Evolutionary conservation across 331 rosid genomes (phyloP), one percentile per base, ranked within the genome.

Genomic region (Cydonia oblonga): DNA sequence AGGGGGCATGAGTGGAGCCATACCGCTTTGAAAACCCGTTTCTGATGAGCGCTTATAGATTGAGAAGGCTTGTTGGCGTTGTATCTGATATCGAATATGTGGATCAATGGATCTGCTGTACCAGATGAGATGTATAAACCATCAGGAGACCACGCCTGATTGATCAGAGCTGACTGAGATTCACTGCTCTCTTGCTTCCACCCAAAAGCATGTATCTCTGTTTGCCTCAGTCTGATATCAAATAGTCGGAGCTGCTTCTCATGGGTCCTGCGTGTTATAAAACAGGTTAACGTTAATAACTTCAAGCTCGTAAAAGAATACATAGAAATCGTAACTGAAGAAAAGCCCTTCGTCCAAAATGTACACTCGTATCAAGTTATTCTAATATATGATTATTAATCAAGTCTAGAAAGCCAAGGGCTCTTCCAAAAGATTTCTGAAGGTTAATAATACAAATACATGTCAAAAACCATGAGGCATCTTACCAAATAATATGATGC

Each of bases 141-240:
- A 72, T 93, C 97, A 29, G 97, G 97, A 71, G 98, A 93, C 98
- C 98, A 93, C 64, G 98, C 88, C 81, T 93, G 98, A 70, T 89
- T 93, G 81, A 93, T 93, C 73, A 93, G 79, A 71, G 98, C 98
- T 5, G 98, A 93, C 75, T 90, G 97, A 71, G 97, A 93, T 9
- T 93, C 98, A 62, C 98, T 93, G 86, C 91, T 90, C 69, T 90
- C 96, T 84, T 93, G 98, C 87, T 89, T 93, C 98, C 98, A 93
- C 62, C 98, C 98, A 71, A 93, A 89, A 28, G 87, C 84, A 79
- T 93, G 98, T 72, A 93, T 83, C 81, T 93, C 98, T 64, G 91
- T 88, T 70, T 87, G 88, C 80, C 93, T 85, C 78, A 88, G 79
- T 81, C 98, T 73, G 79, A 90, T 90, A 78, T 93, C 98, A 68